Evolutionary conservation across 495 filamentous ascomycete species (phyloP).

Genomic region (Astrocystis sublimbata): DNA sequence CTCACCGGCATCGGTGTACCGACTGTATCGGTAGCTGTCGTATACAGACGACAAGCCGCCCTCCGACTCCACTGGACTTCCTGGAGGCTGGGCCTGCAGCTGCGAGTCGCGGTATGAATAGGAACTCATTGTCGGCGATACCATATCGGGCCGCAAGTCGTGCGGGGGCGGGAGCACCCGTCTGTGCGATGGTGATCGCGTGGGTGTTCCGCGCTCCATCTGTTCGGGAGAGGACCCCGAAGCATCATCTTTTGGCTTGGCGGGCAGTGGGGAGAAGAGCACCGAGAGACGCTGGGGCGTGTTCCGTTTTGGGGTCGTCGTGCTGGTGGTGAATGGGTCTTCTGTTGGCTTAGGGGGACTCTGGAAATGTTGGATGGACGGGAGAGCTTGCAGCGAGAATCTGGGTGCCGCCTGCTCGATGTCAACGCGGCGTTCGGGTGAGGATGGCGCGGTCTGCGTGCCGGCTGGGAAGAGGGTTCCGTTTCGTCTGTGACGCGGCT

Average conservation of each 20-base stretch:
- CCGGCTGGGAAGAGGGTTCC: background rate
- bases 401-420: background rate
- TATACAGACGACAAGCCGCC: constrained; percentile 33
- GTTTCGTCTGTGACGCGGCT: background rate
- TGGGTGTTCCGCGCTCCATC: constrained; percentile 20
- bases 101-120: background rate
- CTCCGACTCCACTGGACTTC: constrained; percentile 30
- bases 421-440: background rate
- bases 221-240: background rate
- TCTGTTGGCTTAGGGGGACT: constrained; percentile 2
- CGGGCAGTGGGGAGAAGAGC: constrained; percentile 26
- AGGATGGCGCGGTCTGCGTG: background rate
- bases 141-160: constrained; percentile 13
- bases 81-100: constrained; percentile 1
- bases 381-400: background rate
- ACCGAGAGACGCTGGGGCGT: constrained; percentile 28
- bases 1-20: background rate
- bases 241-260: background rate
- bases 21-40: constrained; percentile 31
- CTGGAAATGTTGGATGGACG: constrained; percentile 5
- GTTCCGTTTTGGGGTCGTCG: constrained; percentile 3
- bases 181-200: constrained; percentile 22
- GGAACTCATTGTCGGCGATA: constrained; percentile 12
- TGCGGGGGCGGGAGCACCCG: constrained; percentile 20
- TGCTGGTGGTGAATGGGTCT: constrained; percentile 26